These are phyloP conservation scores for Psilocybe sp. DNA, from an alignment of 768 basidiomycete genomes.

Conservation along the genomic window DNA sequence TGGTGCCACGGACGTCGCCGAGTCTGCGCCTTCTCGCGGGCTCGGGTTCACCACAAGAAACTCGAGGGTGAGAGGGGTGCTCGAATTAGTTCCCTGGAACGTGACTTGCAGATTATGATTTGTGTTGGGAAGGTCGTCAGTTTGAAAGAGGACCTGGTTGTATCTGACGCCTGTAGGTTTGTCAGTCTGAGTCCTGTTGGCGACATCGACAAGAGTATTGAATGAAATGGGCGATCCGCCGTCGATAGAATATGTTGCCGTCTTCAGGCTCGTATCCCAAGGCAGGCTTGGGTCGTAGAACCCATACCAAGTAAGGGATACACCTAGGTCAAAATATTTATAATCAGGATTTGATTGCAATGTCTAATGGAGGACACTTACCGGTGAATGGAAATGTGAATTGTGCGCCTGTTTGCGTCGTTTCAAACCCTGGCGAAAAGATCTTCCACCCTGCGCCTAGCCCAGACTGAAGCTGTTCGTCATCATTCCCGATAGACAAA, in stretches of 20 bases:
- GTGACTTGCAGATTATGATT: background rate
- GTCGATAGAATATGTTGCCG: background rate
- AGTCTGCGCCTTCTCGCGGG: too few species aligned
- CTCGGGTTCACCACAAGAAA: background rate
- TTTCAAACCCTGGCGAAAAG: slow-evolving; percentile 1
- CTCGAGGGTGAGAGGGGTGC: slow-evolving; percentile 3
- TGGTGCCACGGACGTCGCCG: too few species aligned
- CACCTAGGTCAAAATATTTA: background rate
- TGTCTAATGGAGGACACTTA: background rate
- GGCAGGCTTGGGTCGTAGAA: slow-evolving; percentile 1
- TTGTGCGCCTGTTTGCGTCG: background rate
- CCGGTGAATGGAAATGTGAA: slow-evolving; percentile 2
- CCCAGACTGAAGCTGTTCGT: background rate
- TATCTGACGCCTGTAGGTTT: background rate
- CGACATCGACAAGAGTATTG: background rate
- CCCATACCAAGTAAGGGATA: background rate
- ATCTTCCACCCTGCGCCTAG: background rate
- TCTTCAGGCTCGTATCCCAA: background rate
- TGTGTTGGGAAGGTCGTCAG: background rate
- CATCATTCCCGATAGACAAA: background rate
- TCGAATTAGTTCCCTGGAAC: background rate
- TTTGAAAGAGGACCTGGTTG: background rate
- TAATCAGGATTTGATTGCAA: background rate
- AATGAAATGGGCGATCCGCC: background rate
- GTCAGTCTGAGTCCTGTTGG: background rate